These are phyloP conservation scores for Echinosophora koreensis DNA, from an alignment of 306 rosid genomes.

Conservation along the genomic window DNA sequence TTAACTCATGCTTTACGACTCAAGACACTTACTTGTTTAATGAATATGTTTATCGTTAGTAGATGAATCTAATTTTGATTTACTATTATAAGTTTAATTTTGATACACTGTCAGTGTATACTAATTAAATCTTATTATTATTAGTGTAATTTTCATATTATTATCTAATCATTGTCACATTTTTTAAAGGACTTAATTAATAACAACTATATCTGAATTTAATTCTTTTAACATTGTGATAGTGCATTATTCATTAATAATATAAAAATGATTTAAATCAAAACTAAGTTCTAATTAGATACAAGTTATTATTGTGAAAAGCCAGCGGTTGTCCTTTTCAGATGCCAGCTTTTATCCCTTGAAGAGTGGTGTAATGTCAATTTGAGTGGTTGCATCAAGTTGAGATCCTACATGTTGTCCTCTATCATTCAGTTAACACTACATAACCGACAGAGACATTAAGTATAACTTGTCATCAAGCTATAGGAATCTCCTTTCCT, in stretches of 20 bases:
- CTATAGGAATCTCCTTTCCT: background rate
- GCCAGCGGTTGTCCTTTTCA: constrained; percentile 32
- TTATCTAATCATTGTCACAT: background rate
- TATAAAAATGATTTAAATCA: background rate
- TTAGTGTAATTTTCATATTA: too few relatives aligned
- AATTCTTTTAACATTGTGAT: too few relatives aligned
- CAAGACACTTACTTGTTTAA: too few relatives aligned
- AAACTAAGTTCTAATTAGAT: background rate
- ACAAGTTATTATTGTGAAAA: background rate
- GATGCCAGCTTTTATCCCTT: background rate
- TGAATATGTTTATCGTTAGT: too few relatives aligned
- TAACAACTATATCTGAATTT: too few relatives aligned
- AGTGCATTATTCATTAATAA: background rate
- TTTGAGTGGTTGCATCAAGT: constrained; percentile 26
- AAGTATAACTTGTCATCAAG: constrained; percentile 45
- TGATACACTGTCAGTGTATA: too few relatives aligned
- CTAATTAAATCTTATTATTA: too few relatives aligned
- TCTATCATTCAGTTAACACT: background rate
- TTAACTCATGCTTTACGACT: constrained; percentile 22
- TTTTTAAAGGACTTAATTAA: background rate
- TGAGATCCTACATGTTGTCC: background rate
- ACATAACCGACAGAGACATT: constrained; percentile 45
- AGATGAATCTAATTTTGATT: too few relatives aligned
- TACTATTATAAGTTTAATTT: too few relatives aligned
- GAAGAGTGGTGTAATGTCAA: constrained; percentile 34